These are phyloP conservation scores for Pyrenula aspistea DNA, from an alignment of 495 filamentous ascomycete species.

Conservation along the genomic window DNA sequence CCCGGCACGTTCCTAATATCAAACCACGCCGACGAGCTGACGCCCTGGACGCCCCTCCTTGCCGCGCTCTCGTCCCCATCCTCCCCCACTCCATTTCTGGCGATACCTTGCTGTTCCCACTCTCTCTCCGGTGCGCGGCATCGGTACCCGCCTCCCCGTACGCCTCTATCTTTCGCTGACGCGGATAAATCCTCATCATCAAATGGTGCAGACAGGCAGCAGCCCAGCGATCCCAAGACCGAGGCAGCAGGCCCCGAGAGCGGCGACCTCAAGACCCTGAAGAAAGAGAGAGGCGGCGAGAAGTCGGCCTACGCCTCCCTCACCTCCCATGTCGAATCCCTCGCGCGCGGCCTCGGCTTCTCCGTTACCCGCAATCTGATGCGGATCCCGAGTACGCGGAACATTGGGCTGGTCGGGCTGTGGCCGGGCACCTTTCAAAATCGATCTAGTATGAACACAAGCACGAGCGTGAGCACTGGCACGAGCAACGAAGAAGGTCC, in stretches of 20 bases:
- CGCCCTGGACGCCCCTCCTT: slow-evolving; percentile 87
- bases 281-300: slow-evolving; percentile 13
- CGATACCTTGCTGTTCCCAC: slow-evolving; percentile 92
- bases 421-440: slow-evolving; percentile 15
- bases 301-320: slow-evolving; percentile 62
- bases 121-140: slow-evolving; percentile 62
- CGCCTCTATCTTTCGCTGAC: background rate
- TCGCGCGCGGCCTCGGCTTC: slow-evolving; percentile 63
- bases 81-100: slow-evolving; percentile 56
- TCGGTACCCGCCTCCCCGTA: slow-evolving; percentile 47
- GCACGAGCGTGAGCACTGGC: slow-evolving; percentile 8
- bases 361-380: slow-evolving; percentile 64
- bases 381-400: slow-evolving; percentile 81
- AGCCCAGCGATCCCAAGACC: background rate
- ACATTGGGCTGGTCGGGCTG: slow-evolving; percentile 61
- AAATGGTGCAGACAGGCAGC: background rate
- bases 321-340: slow-evolving; percentile 51
- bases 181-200: background rate
- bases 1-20: slow-evolving; percentile 81
- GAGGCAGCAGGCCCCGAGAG: slow-evolving; percentile 7
- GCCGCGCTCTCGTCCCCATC: slow-evolving; percentile 53
- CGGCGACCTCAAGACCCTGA: slow-evolving; percentile 33
- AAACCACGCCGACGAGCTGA: slow-evolving; percentile 93
- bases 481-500: background rate
- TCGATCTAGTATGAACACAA: slow-evolving; percentile 3